phyloP scores from a whole-genome alignment of 2,329 filamentous ascomycete species.

The Elsinoe batatas region DNA sequence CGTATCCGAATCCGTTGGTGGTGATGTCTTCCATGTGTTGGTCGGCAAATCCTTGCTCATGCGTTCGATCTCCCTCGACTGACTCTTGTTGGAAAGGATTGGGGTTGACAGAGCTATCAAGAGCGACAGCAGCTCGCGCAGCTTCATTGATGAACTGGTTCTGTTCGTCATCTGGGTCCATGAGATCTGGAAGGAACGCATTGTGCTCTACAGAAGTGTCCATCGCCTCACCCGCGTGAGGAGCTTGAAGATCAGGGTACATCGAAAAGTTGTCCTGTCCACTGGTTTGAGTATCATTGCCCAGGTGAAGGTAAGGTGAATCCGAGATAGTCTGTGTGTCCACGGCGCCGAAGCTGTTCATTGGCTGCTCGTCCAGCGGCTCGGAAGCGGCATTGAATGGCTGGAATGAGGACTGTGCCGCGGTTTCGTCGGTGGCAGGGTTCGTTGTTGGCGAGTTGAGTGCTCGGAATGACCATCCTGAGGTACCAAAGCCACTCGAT shows the following conservation, averaged over 20 bases:
- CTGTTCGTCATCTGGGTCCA: not conserved
- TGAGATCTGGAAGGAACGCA: not conserved
- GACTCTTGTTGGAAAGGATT: not conserved
- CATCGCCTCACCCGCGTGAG: not conserved
- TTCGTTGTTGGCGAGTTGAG: not conserved
- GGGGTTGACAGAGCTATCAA: slow-evolving; percentile 8
- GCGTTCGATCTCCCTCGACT: not conserved
- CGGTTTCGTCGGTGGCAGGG: not conserved
- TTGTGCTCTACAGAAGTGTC: not conserved
- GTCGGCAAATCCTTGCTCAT: not conserved
- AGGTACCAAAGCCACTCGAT: not conserved
- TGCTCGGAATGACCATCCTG: not conserved
- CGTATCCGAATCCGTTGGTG: not conserved
- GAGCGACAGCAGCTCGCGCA: not conserved
- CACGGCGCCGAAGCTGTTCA: not conserved
- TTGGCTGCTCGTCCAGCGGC: not conserved
- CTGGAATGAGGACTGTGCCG: not conserved
- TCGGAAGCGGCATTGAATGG: not conserved
- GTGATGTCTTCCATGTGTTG: not conserved
- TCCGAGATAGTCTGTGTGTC: slow-evolving; percentile 9
- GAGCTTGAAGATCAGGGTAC: slow-evolving; percentile 1
- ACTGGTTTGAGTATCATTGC: not conserved
- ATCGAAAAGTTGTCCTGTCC: not conserved
- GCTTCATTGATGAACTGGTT: slow-evolving; percentile 7
- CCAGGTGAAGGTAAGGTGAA: slow-evolving; percentile 6